A percentile compares a stretch with the other conserved stretches of the same genome.
Conservation (phyloP, 179 eudicot species). For the Carnegiea gigantea region DNA sequence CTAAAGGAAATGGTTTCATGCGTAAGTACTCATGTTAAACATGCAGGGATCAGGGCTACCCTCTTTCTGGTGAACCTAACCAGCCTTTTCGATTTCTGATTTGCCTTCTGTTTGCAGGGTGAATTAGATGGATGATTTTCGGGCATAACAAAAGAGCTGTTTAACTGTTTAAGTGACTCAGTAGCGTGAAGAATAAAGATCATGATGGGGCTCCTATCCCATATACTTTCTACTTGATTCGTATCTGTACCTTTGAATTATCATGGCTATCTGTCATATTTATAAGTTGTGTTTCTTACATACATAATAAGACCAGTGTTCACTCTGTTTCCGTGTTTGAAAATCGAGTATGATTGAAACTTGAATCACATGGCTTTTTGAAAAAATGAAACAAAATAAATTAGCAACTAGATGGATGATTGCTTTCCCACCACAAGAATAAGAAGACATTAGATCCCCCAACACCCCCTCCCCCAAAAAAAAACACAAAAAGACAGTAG, state of each 20-base stretch:
- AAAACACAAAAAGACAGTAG: too few relatives aligned
- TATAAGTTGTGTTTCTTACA: conserved; percentile 5
- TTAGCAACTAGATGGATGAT: too few relatives aligned
- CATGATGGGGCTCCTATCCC: background rate
- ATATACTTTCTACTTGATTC: background rate
- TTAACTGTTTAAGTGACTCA: background rate
- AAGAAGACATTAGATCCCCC: too few relatives aligned
- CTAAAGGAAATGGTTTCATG: background rate
- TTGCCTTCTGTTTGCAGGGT: conserved; percentile 12
- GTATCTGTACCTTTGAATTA: conserved; percentile 8
- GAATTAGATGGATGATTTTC: conserved; percentile 13
- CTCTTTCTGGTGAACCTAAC: background rate
- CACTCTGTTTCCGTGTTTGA: background rate
- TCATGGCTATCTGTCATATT: background rate
- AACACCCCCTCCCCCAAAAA: too few relatives aligned
- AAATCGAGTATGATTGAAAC: background rate
- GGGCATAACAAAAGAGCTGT: background rate
- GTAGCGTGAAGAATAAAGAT: conserved; percentile 14
- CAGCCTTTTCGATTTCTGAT: background rate
- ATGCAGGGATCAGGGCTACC: background rate
- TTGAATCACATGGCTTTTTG: background rate
- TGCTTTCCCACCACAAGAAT: too few relatives aligned
- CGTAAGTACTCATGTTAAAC: background rate
- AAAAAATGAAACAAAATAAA: too few relatives aligned
- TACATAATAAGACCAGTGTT: conserved; percentile 3